Evolutionary conservation across 495 filamentous ascomycete species (phyloP).

Genomic region (Halenospora varia): DNA sequence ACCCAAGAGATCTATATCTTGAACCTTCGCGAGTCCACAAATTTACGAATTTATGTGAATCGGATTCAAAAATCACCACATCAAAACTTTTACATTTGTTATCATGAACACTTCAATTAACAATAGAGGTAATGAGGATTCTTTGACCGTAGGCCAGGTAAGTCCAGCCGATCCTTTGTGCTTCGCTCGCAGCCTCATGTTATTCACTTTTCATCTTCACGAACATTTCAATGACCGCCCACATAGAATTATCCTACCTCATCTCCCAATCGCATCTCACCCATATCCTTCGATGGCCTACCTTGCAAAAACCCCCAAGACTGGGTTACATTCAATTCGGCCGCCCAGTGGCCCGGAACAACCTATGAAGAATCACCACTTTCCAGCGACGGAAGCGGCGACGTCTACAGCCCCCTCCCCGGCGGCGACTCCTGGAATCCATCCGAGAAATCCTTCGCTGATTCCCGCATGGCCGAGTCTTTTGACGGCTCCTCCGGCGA

Average conservation of each 20-base stretch:
- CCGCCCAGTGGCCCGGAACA: neutral
- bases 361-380: constrained; percentile 3
- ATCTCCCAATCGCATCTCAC: too few species aligned
- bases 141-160: neutral
- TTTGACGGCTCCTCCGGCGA: constrained; percentile 1
- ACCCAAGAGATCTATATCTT: neutral
- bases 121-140: neutral
- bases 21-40: neutral
- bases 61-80: neutral
- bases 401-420: too few species aligned
- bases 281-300: neutral
- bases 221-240: too few species aligned
- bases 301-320: neutral
- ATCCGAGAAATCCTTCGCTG: neutral
- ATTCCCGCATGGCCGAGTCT: neutral
- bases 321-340: neutral
- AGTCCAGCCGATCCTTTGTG: too few species aligned
- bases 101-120: neutral
- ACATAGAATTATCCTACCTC: too few species aligned
- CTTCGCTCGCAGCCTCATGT: too few species aligned
- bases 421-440: too few species aligned
- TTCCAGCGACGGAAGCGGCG: too few species aligned
- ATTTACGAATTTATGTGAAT: neutral
- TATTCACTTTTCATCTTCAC: too few species aligned
- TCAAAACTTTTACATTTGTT: neutral